Percentiles rank a stretch among this genome's conserved stretches.
Evolutionary conservation across 2,329 filamentous ascomycete species (phyloP).

Genomic region (Cladosporium oxysporum): DNA sequence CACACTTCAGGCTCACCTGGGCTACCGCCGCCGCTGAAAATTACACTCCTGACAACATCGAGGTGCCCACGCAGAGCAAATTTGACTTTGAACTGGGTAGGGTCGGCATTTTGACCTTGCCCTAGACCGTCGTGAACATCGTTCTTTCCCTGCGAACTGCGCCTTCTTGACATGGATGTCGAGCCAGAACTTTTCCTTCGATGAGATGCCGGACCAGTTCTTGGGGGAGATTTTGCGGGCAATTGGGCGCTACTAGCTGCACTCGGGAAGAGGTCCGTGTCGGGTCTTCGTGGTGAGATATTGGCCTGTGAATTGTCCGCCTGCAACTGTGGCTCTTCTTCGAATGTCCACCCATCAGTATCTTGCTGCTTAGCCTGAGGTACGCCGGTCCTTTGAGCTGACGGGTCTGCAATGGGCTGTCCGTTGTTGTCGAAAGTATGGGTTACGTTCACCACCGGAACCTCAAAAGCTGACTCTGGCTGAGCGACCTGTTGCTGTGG

Average conservation of each 20-base stretch:
- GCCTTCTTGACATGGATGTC: constrained; percentile 62
- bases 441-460: constrained; percentile 59
- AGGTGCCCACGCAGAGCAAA: constrained; percentile 91
- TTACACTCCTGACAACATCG: constrained; percentile 89
- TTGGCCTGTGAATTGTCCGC: constrained; percentile 57
- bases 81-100: constrained; percentile 82
- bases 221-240: constrained; percentile 76
- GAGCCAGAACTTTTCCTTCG: constrained; percentile 75
- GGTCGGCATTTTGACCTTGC: constrained; percentile 60
- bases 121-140: constrained; percentile 58
- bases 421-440: constrained; percentile 62
- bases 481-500: constrained; percentile 28
- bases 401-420: constrained; percentile 52
- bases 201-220: constrained; percentile 65
- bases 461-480: constrained; percentile 47
- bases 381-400: constrained; percentile 21
- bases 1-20: constrained; percentile 96
- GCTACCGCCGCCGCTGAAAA: constrained; percentile 94
- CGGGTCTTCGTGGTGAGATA: constrained; percentile 65
- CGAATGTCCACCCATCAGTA: constrained; percentile 87
- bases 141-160: constrained; percentile 55
- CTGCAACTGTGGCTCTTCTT: constrained; percentile 65
- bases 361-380: constrained; percentile 41
- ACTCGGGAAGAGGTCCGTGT: constrained; percentile 83
- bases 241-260: constrained; percentile 63